Evolutionary conservation across 192 early-diverging fungal species (phyloP).

Genomic region (Coemansia sp.): DNA sequence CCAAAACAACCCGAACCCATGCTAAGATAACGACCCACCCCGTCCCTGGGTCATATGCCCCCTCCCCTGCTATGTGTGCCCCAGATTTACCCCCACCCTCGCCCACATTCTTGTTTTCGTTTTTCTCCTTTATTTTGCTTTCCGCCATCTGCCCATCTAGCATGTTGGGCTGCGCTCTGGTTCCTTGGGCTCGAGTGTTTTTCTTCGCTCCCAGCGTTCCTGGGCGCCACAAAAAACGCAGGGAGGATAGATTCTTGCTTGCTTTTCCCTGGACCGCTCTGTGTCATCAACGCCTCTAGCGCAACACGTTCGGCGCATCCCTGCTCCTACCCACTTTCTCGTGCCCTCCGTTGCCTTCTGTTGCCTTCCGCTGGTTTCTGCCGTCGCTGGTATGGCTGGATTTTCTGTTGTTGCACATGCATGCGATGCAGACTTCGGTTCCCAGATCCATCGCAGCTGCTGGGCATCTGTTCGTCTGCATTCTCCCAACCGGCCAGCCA

Average conservation of each 20-base stretch:
- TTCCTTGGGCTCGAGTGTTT: no score
- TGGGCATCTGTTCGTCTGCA: background rate
- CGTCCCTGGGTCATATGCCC: background rate
- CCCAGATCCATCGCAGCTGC: slow-evolving; percentile 3
- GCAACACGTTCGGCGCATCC: slow-evolving; percentile 3
- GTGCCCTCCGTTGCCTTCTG: background rate
- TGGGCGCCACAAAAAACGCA: slow-evolving; percentile 6
- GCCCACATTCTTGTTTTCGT: background rate
- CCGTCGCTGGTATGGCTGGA: no score
- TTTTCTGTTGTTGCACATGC: background rate
- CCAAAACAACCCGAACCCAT: background rate
- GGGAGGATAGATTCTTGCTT: background rate
- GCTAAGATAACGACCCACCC: background rate
- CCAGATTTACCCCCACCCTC: background rate
- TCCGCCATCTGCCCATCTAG: background rate
- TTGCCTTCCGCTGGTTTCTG: background rate
- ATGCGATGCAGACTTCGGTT: slow-evolving; percentile 2
- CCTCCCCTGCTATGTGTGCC: background rate
- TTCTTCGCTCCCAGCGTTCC: background rate
- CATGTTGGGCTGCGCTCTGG: no score
- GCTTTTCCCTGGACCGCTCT: slow-evolving; percentile 2
- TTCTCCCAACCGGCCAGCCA: background rate
- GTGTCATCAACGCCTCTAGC: slow-evolving; percentile 3
- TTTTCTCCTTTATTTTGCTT: background rate
- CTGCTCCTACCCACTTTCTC: background rate